Evolutionary conservation across 345 rosid species (phyloP).

Genomic region (Pistacia integerrima): DNA sequence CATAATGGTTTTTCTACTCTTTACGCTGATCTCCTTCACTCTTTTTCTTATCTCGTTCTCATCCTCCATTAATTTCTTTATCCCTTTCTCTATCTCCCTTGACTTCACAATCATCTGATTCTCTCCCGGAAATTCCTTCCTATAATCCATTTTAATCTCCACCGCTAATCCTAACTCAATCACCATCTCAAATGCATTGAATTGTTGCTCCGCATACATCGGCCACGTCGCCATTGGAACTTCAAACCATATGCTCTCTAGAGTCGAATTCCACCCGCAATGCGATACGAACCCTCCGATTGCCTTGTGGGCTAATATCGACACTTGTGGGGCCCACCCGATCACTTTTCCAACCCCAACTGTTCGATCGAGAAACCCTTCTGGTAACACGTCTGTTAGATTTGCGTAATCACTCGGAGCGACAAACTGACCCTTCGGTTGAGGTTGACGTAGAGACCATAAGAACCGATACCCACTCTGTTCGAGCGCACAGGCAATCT

Average conservation of each 20-base stretch:
- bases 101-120: slow-evolving; percentile 21
- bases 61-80: slow-evolving; percentile 44
- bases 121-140: background rate
- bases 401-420: slow-evolving; percentile 23
- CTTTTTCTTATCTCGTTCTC: slow-evolving; percentile 25
- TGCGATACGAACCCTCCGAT: slow-evolving; percentile 67
- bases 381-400: slow-evolving; percentile 40
- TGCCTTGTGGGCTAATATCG: slow-evolving; percentile 22
- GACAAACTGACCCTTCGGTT: slow-evolving; percentile 6
- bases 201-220: slow-evolving; percentile 48
- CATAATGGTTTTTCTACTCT: slow-evolving; percentile 31
- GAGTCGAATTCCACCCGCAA: slow-evolving; percentile 62
- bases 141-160: slow-evolving; percentile 42
- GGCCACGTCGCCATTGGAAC: slow-evolving; percentile 61
- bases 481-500: slow-evolving; percentile 57
- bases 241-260: slow-evolving; percentile 61
- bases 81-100: slow-evolving; percentile 40
- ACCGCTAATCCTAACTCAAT: slow-evolving; percentile 41
- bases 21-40: slow-evolving; percentile 34
- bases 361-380: slow-evolving; percentile 52
- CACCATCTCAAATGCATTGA: slow-evolving; percentile 54
- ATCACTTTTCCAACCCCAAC: slow-evolving; percentile 41
- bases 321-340: slow-evolving; percentile 61
- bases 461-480: slow-evolving; percentile 41
- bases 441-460: slow-evolving; percentile 48